Base-by-base conservation (phyloP, 129 eudicot species). In the Escallonia rubra region DNA sequence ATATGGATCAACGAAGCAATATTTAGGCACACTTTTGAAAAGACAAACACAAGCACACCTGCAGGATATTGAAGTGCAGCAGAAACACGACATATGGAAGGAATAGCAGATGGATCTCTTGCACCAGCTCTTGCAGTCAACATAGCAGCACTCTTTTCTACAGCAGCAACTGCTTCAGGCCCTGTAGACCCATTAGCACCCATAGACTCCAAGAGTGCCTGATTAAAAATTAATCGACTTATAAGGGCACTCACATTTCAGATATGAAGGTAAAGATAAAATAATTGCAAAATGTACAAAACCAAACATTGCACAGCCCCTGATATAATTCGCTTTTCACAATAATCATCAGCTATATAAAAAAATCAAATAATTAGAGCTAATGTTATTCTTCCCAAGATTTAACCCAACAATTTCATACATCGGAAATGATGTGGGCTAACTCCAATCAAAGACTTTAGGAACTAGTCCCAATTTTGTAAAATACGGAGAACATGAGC, bases 131-230 rank as follows among this genome's bases (percentile, higher is more conserved):
- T 87, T 41, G 97, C 87, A 48, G 97, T 89, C 69, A 94, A 74
- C 61, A 85, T 43, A 61, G 88, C 77, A 47, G 96, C 99, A 73
- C 53, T 94, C 74, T 73, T 89, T 80, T 94, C 97, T 9, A 84
- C 93, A 62, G 80, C 70, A 73, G 90, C 82, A 55, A 85, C 79
- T 69, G 90, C 88, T 67, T 93, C 96, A 39, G 90, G 79, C 69
- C 95, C 96, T 8, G 93, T 66, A 58, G 87, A 79, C 61, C 95
- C 86, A 75, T 44, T 73, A 42, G 77, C 81, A 76, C 87, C 84
- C 85, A 87, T 70, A 72, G 93, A 87, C 78, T 94, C 97, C 90
- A 86, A 67, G 43, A 94, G 90, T 54, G 93, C 93, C 96, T 88
- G 78, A 41, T 40, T 13, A 46, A 71, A 62, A 60, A 41, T 43